phyloP scores from a whole-genome alignment of 2,329 filamentous ascomycete species.

The Penicillium vulpinum region DNA sequence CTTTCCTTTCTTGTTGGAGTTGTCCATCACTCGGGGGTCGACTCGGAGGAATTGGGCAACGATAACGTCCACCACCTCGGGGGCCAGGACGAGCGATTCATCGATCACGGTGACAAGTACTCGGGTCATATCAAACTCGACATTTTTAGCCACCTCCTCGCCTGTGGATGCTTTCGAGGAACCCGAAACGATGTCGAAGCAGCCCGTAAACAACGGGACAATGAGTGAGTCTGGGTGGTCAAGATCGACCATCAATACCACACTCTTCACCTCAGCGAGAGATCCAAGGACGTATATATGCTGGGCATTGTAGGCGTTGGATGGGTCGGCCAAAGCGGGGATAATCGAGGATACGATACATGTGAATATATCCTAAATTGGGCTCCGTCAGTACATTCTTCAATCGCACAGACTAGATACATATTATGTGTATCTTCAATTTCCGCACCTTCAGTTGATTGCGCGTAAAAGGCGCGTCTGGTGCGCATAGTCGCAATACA shows the following conservation, averaged over 20 bases:
- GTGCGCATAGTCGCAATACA: constrained; percentile 87
- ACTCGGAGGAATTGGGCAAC: constrained; percentile 94
- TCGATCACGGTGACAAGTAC: constrained; percentile 84
- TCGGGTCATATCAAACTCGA: constrained; percentile 87
- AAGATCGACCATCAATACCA: constrained; percentile 86
- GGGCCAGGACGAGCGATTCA: constrained; percentile 74
- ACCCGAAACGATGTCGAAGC: constrained; percentile 88
- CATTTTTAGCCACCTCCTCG: constrained; percentile 85
- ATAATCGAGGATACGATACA: constrained; percentile 82
- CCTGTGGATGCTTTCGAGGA: constrained; percentile 72
- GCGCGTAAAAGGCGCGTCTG: constrained; percentile 88
- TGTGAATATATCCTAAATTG: constrained; percentile 79
- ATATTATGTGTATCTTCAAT: background rate
- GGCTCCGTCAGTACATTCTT: background rate
- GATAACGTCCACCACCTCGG: constrained; percentile 84
- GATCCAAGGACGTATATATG: constrained; percentile 89
- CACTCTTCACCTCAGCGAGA: constrained; percentile 89
- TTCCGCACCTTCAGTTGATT: constrained; percentile 79
- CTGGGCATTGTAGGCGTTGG: constrained; percentile 87
- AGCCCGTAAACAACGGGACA: constrained; percentile 76
- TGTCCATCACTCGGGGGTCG: constrained; percentile 61
- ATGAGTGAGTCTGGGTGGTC: constrained; percentile 78
- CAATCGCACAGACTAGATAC: constrained; percentile 1
- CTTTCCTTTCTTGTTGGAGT: constrained; percentile 59
- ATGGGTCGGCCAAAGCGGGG: constrained; percentile 80